A percentile compares a stretch with the other conserved stretches of the same genome.
These are phyloP conservation scores for Spinellus fusiger DNA, from an alignment of 192 early-diverging fungal genomes.

Conservation along the genomic window DNA sequence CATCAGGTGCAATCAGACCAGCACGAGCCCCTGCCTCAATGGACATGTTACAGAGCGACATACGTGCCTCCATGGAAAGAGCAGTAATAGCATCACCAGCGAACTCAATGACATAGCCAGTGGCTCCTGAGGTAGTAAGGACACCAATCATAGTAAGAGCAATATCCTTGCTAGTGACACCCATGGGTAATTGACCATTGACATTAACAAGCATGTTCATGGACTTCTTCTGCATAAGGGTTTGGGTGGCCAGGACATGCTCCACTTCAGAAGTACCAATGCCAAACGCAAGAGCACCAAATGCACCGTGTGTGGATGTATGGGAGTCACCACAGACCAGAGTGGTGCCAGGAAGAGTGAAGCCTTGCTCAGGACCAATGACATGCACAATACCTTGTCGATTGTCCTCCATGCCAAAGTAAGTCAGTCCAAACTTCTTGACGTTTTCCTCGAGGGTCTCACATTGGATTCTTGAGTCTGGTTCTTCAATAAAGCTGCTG, in stretches of 20 bases:
- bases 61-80: conserved; percentile 61
- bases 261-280: conserved; percentile 75
- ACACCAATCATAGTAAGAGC: conserved; percentile 63
- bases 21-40: conserved; percentile 70
- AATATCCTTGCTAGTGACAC: conserved; percentile 62
- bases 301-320: conserved; percentile 70
- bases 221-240: conserved; percentile 58
- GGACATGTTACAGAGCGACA: conserved; percentile 75
- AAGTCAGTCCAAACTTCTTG: conserved; percentile 54
- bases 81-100: conserved; percentile 47
- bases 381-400: conserved; percentile 72
- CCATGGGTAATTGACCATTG: conserved; percentile 39
- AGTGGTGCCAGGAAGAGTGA: conserved; percentile 67
- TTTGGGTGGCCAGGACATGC: conserved; percentile 69
- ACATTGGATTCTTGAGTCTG: conserved; percentile 55
- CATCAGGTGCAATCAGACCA: conserved; percentile 68
- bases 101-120: conserved; percentile 65
- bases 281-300: conserved; percentile 68
- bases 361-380: conserved; percentile 70
- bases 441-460: conserved; percentile 63
- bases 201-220: conserved; percentile 64
- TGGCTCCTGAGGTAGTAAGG: conserved; percentile 70
- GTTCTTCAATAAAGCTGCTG: conserved; percentile 54
- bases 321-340: conserved; percentile 71
- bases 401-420: conserved; percentile 60